Base-by-base conservation (phyloP, 2,329 filamentous ascomycete genomes). In the Trichoderma asperellum region DNA sequence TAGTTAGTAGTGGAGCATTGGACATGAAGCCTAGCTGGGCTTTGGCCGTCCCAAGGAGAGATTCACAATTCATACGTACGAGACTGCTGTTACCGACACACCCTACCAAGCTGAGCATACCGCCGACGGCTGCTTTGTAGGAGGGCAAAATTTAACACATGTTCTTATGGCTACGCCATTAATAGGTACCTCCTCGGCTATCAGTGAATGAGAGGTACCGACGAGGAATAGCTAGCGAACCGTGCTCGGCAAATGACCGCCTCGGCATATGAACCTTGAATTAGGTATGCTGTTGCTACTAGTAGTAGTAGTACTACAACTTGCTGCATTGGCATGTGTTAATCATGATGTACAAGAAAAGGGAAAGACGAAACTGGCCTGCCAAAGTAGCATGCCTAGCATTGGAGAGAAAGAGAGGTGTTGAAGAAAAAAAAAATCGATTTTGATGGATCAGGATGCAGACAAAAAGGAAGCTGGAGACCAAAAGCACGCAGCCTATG, bases 401-500 rank as follows among this genome's bases (percentile, higher is more conserved):
- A 63, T 34, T 63, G 32, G 37, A 27, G 29, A 47, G 29, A 40
- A 7, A 49, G 49, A 32, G 47, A 40, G 34, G 43, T 40, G 29
- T 14, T 18, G 24, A 24, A 35, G 24, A 57, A 11, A 24, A 16
- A 57, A 11, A 24, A 16, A 43, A 47, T 58, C 47, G 11, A 32
- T 32, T 34, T 3, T 49, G 47, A 24, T 21, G 47, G n/a, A 49
- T 49, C 47, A 49, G 24, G 21, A 49, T 49, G 47, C 47, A 49
- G 47, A 24, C 5, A 59, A 43, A 27, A 40, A 43, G 11, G 24
- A 27, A 27, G 12, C 35, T 18, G 16, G n/a, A 29, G 34, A 29
- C n/a, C n/a, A 63, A 40, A 52, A 18, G 72, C 76, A 77, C 75
- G 75, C 71, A 73, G 74, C 73, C 76, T 69, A 73, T 79, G 78